Conservation (phyloP, 768 basidiomycete species). For the Leucocoprinus birnbaumii region DNA sequence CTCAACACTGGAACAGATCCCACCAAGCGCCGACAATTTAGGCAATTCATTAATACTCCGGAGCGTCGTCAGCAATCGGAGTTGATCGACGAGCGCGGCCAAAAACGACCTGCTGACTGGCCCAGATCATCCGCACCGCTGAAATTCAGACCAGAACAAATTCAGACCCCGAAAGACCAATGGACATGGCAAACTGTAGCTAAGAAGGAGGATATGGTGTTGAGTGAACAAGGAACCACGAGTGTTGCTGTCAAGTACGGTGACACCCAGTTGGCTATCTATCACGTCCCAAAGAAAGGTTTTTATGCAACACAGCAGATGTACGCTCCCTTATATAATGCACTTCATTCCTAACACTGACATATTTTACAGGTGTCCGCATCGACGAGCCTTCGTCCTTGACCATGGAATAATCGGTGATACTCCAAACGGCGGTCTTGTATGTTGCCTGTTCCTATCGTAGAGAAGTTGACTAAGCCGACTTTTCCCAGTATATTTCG, state of each 20-base stretch:
- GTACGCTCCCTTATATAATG: constrained; percentile 14
- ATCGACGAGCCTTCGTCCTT: constrained; percentile 62
- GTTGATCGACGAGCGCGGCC: constrained; percentile 56
- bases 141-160: constrained; percentile 36
- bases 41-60: constrained; percentile 65
- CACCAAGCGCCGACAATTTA: constrained; percentile 44
- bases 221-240: constrained; percentile 44
- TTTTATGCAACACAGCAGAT: constrained; percentile 72
- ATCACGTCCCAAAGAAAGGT: constrained; percentile 54
- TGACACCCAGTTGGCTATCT: constrained; percentile 67
- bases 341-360: not conserved
- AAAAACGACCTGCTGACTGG: constrained; percentile 67
- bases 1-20: constrained; percentile 34
- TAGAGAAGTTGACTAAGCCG: constrained; percentile 5
- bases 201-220: constrained; percentile 42
- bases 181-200: constrained; percentile 62
- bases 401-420: constrained; percentile 71
- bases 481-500: constrained; percentile 25
- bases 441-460: constrained; percentile 23
- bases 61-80: constrained; percentile 46
- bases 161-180: constrained; percentile 40
- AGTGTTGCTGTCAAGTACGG: constrained; percentile 57
- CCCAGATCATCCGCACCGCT: constrained; percentile 49
- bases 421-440: constrained; percentile 51
- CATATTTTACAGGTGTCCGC: constrained; percentile 29